Evolutionary conservation across 495 filamentous ascomycete genomes (phyloP).

Genomic region (Terfezia boudieri): DNA sequence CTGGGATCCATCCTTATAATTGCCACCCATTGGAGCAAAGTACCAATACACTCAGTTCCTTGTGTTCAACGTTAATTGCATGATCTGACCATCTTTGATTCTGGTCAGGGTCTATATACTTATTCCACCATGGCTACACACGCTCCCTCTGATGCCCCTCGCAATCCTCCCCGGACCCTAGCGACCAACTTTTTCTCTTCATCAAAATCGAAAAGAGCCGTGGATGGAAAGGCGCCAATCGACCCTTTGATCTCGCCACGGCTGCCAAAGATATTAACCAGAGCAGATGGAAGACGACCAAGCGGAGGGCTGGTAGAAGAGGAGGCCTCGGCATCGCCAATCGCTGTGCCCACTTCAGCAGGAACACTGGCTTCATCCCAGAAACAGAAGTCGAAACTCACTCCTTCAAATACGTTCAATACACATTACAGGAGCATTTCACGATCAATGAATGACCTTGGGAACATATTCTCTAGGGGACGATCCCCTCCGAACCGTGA

Average conservation of each 20-base stretch:
- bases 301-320: not conserved
- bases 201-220: not conserved
- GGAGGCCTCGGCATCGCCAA: not conserved
- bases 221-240: not conserved
- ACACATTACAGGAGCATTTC: conserved; percentile 19
- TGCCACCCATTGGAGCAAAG: not conserved
- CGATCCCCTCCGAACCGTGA: conserved; percentile 18
- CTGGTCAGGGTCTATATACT: not conserved
- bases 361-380: conserved; percentile 3
- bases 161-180: not conserved
- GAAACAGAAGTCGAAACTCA: conserved; percentile 16
- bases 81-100: not conserved
- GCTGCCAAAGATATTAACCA: not conserved
- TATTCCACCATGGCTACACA: not conserved
- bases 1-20: not conserved
- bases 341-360: not conserved
- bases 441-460: conserved; percentile 19
- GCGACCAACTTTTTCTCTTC: not conserved
- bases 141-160: not conserved
- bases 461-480: conserved; percentile 19
- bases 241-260: not conserved
- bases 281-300: not conserved
- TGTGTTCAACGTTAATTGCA: not conserved
- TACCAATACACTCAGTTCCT: not conserved
- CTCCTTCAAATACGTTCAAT: conserved; percentile 16